Percentiles rank a stretch among this genome's conserved stretches.
phyloP scores from a whole-genome alignment of 148 eudicot species.

The Diospyros kaki region DNA sequence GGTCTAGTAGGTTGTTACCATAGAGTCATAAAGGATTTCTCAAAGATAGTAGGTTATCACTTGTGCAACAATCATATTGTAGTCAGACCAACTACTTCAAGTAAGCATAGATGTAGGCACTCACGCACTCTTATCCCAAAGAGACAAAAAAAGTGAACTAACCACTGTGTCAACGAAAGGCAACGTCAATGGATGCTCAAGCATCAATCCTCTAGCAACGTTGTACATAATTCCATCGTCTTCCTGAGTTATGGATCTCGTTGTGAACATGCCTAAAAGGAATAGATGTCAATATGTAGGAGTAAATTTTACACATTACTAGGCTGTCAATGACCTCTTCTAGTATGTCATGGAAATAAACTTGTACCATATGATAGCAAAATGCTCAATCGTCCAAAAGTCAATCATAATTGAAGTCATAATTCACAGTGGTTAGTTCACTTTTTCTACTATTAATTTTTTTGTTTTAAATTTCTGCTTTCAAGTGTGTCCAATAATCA shows the following conservation, averaged over 20 bases:
- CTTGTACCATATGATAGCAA: slow-evolving; percentile 25
- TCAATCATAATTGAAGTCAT: background rate
- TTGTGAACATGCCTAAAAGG: background rate
- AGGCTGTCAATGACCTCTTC: slow-evolving; percentile 43
- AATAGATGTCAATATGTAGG: background rate
- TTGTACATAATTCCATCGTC: slow-evolving; percentile 45
- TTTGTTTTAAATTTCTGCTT: no score
- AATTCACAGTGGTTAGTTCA: no score
- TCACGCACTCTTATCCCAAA: no score
- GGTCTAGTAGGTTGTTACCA: no score
- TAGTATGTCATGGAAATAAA: slow-evolving; percentile 54
- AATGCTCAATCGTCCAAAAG: slow-evolving; percentile 1
- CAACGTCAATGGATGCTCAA: slow-evolving; percentile 51
- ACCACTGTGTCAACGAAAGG: slow-evolving; percentile 56
- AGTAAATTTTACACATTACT: slow-evolving; percentile 20
- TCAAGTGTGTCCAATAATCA: no score
- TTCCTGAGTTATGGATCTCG: slow-evolving; percentile 25
- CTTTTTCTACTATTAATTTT: no score
- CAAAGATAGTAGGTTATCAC: no score
- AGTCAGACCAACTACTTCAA: no score
- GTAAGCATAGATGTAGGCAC: no score
- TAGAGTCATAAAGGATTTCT: no score
- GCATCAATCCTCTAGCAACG: slow-evolving; percentile 62
- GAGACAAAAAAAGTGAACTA: slow-evolving; percentile 4
- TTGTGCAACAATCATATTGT: no score